Percentiles rank a stretch among this genome's conserved stretches.
Evolutionary conservation across 352 stramenopile genomes (phyloP).

Genomic region (Pythium aphanidermatum): DNA sequence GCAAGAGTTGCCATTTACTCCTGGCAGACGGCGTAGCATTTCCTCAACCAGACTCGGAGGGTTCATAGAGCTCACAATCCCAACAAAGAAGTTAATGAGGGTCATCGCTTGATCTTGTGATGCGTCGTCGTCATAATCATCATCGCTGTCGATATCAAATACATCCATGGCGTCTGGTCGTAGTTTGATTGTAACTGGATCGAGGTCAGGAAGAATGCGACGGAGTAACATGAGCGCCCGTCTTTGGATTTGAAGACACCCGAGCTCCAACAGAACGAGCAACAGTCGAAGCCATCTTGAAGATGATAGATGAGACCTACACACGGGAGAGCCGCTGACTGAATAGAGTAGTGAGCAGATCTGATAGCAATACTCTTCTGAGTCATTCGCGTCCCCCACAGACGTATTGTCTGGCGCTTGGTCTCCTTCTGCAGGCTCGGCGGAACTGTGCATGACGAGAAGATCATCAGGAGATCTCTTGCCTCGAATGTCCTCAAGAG

Average conservation of each 20-base stretch:
- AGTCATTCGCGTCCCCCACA: conserved; percentile 31
- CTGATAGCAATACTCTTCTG: conserved; percentile 87
- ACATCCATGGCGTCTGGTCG: conserved; percentile 61
- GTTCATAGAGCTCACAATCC: conserved; percentile 59
- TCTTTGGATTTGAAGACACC: conserved; percentile 68
- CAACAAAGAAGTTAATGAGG: conserved; percentile 75
- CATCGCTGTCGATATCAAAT: conserved; percentile 82
- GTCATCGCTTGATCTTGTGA: conserved; percentile 54
- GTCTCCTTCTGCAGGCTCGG: conserved; percentile 28
- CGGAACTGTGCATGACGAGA: neutral
- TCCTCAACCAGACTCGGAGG: conserved; percentile 61
- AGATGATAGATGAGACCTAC: conserved; percentile 75
- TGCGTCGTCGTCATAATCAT: conserved; percentile 58
- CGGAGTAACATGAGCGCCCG: conserved; percentile 80
- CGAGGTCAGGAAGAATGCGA: conserved; percentile 67
- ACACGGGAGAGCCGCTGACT: conserved; percentile 79
- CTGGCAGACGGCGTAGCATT: conserved; percentile 33
- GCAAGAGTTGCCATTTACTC: neutral
- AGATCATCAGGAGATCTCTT: neutral
- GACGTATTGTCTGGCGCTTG: conserved; percentile 4
- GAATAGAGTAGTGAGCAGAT: conserved; percentile 85
- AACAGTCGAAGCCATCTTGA: conserved; percentile 78
- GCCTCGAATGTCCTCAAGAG: conserved; percentile 61
- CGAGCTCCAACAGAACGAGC: conserved; percentile 69
- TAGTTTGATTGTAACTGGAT: conserved; percentile 53